A percentile compares a stretch with the other conserved stretches of the same genome.
phyloP scores from a whole-genome alignment of 306 rosid genomes.

The Canavalia gladiata region DNA sequence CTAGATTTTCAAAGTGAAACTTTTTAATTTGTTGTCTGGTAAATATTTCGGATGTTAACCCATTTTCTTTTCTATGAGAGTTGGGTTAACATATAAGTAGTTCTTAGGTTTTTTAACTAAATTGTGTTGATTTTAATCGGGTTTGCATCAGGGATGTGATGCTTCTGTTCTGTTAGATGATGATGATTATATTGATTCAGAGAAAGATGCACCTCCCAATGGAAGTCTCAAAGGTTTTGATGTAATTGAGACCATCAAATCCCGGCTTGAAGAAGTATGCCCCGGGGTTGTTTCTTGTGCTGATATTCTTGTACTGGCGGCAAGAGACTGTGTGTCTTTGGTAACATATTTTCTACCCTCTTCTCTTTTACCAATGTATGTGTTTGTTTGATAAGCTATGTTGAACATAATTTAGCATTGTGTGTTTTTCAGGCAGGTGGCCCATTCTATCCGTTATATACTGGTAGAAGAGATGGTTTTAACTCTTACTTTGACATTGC shows the following conservation, averaged over 20 bases:
- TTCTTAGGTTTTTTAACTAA: neutral
- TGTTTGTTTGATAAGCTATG: neutral
- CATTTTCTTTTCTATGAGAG: no score
- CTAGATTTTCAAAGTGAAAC: no score
- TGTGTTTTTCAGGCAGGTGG: slow-evolving; percentile 54
- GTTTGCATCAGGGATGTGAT: slow-evolving; percentile 57
- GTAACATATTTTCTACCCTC: slow-evolving; percentile 33
- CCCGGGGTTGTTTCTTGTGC: slow-evolving; percentile 61
- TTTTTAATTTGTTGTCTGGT: no score
- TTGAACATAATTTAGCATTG: neutral
- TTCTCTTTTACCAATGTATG: neutral
- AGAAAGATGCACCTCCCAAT: slow-evolving; percentile 53
- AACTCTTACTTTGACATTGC: slow-evolving; percentile 48
- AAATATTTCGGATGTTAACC: no score
- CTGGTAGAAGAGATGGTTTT: slow-evolving; percentile 53
- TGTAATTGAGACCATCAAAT: slow-evolving; percentile 52
- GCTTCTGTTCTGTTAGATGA: slow-evolving; percentile 58
- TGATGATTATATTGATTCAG: slow-evolving; percentile 49
- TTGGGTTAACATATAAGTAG: neutral
- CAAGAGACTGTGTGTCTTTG: slow-evolving; percentile 58
- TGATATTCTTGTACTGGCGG: slow-evolving; percentile 58
- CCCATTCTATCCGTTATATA: slow-evolving; percentile 53
- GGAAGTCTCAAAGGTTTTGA: slow-evolving; percentile 57
- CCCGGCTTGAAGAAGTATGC: slow-evolving; percentile 55
- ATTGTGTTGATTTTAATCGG: slow-evolving; percentile 24